Conservation (phyloP, 163 green algal genomes). For the Scenedesmus sp. region DNA sequence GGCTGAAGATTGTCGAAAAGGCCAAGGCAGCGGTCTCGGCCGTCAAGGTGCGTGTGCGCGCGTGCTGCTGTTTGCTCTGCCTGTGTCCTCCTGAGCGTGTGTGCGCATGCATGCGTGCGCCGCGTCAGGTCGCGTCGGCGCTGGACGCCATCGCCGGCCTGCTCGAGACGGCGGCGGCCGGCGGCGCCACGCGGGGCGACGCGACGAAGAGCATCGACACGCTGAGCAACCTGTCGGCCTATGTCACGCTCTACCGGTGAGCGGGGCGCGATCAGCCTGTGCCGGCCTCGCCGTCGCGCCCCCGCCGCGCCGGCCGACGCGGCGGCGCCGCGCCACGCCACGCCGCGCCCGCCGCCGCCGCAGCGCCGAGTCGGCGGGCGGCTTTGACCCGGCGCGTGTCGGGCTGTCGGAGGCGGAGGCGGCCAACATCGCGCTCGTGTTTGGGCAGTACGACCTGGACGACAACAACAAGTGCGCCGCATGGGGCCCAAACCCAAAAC, state of each 20-base stretch:
- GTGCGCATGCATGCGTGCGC: neutral
- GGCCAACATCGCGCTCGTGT: constrained; percentile 36
- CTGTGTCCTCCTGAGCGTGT: too few relatives aligned
- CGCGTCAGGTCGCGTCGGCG: neutral
- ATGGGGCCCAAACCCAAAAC: too few relatives aligned
- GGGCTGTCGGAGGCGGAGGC: constrained; percentile 42
- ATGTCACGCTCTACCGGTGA: constrained; percentile 42
- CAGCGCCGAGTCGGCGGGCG: constrained; percentile 21
- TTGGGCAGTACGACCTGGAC: constrained; percentile 37
- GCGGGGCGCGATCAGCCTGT: neutral
- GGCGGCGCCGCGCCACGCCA: too few relatives aligned
- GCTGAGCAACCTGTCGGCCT: constrained; percentile 39
- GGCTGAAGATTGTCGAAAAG: constrained; percentile 45
- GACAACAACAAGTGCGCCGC: too few relatives aligned
- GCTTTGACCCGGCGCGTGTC: constrained; percentile 29
- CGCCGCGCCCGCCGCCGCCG: too few relatives aligned
- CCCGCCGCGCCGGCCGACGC: too few relatives aligned
- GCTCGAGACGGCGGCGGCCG: neutral
- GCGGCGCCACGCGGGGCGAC: neutral
- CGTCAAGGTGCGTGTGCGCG: constrained; percentile 42
- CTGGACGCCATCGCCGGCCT: constrained; percentile 40
- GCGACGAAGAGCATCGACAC: constrained; percentile 37
- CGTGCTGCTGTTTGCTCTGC: too few relatives aligned
- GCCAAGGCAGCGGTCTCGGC: constrained; percentile 38
- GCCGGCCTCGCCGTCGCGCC: too few relatives aligned